phyloP scores from a whole-genome alignment of 2,329 filamentous ascomycete species.

The Didymella glomerata region DNA sequence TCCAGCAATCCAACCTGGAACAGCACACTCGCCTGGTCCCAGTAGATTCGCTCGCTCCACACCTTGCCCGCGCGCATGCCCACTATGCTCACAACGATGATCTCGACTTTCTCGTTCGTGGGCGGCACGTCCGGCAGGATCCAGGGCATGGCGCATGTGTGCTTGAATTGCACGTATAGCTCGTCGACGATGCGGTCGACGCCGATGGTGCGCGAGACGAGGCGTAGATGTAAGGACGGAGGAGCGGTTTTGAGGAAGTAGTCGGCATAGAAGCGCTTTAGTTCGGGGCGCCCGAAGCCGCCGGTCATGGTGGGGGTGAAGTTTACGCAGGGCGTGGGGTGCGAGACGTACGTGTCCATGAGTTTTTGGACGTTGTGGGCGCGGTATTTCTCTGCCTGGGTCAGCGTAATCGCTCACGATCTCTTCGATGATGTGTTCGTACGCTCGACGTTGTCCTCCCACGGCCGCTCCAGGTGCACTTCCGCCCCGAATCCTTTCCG shows the following conservation, averaged over 20 bases:
- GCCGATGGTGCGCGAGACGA: conserved; percentile 67
- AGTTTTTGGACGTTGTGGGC: conserved; percentile 49
- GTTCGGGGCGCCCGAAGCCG: conserved; percentile 54
- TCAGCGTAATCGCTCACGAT: background rate
- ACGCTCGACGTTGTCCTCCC: conserved; percentile 53
- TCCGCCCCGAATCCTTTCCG: conserved; percentile 66
- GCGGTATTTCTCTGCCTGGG: conserved; percentile 41
- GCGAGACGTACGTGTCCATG: conserved; percentile 49
- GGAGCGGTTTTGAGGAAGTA: conserved; percentile 62
- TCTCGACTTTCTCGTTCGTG: conserved; percentile 65
- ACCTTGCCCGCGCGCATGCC: conserved; percentile 62
- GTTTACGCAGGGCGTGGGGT: conserved; percentile 52
- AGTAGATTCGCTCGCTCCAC: conserved; percentile 67
- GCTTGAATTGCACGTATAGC: conserved; percentile 64
- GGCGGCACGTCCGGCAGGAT: conserved; percentile 66
- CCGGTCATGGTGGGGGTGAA: conserved; percentile 58
- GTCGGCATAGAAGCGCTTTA: conserved; percentile 63
- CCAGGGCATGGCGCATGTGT: conserved; percentile 66
- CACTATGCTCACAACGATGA: conserved; percentile 66
- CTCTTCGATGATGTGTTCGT: no score
- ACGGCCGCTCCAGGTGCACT: conserved; percentile 55
- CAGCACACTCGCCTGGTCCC: conserved; percentile 69
- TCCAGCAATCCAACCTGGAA: conserved; percentile 67
- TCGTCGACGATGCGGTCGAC: conserved; percentile 69
- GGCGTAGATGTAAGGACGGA: conserved; percentile 60